Percentiles rank a stretch among this genome's conserved stretches.
Evolutionary conservation across 1,139 yeast species (phyloP).

Genomic region (Geotrichum fermentans): DNA sequence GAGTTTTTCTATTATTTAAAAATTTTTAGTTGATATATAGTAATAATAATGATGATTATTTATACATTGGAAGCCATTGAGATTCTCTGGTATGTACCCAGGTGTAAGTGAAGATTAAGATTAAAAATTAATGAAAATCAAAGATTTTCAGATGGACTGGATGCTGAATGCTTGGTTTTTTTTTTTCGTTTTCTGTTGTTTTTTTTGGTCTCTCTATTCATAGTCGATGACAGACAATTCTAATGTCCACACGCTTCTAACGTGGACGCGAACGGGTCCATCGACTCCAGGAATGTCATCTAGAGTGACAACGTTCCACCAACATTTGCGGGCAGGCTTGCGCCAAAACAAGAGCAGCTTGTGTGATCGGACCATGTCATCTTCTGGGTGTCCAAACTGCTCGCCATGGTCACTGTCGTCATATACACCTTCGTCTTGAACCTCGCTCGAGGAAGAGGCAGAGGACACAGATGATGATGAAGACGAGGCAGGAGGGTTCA

Average conservation of each 20-base stretch:
- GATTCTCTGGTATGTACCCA: no score
- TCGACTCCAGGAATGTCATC: slow-evolving; percentile 34
- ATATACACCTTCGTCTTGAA: background rate
- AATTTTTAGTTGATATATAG: no score
- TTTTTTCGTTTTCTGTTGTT: no score
- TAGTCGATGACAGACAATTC: slow-evolving; percentile 49
- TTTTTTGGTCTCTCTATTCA: no score
- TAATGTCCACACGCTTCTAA: slow-evolving; percentile 79
- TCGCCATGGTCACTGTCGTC: slow-evolving; percentile 5
- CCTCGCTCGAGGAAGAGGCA: background rate
- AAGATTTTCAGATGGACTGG: no score
- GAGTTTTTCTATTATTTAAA: no score
- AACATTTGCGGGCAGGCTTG: slow-evolving; percentile 96
- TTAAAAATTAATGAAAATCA: no score
- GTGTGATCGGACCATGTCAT: slow-evolving; percentile 45
- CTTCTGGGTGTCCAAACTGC: background rate
- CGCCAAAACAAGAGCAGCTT: slow-evolving; percentile 90
- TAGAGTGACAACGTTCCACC: slow-evolving; percentile 77
- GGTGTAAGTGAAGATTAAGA: no score
- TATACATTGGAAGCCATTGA: no score
- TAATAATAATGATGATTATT: no score
- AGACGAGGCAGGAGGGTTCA: background rate
- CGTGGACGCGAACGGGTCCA: slow-evolving; percentile 52
- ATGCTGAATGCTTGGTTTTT: no score
- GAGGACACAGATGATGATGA: background rate